Evolutionary conservation across 257 asterid species (phyloP).

Genomic region (Avicennia marina): DNA sequence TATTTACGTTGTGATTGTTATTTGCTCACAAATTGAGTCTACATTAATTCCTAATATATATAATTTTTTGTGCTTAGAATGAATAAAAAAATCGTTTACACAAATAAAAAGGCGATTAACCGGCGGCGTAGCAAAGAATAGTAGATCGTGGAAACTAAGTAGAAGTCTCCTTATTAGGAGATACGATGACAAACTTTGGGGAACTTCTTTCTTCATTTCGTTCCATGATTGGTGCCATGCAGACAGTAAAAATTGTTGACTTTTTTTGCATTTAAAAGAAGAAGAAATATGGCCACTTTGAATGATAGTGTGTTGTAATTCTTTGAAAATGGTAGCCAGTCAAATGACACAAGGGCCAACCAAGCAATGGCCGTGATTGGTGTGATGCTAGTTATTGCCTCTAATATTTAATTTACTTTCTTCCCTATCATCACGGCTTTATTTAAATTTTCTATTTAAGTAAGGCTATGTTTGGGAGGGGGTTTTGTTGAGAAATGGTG

Average conservation of each 20-base stretch:
- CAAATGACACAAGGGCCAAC: conserved; percentile 6
- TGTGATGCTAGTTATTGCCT: background rate
- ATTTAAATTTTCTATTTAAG: background rate
- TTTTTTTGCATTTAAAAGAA: too few relatives aligned
- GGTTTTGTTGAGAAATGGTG: too few relatives aligned
- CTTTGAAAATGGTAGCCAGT: conserved; percentile 13
- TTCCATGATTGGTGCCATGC: conserved; percentile 26
- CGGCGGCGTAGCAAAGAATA: background rate
- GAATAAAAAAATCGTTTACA: too few relatives aligned
- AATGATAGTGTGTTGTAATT: conserved; percentile 12
- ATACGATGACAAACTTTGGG: background rate
- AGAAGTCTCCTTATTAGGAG: background rate
- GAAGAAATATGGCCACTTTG: background rate
- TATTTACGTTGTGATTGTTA: too few relatives aligned
- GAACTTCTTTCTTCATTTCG: background rate
- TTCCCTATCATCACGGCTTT: conserved; percentile 5
- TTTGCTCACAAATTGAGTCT: too few relatives aligned
- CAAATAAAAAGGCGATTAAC: too few relatives aligned
- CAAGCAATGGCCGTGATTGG: conserved; percentile 7
- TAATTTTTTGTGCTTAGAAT: too few relatives aligned
- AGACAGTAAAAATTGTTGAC: background rate
- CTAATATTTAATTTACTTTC: background rate
- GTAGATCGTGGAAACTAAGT: too few relatives aligned
- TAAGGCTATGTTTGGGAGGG: too few relatives aligned
- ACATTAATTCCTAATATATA: too few relatives aligned